Base-by-base conservation (phyloP, 2,329 filamentous ascomycete species). In the Neopestalotiopsis rosae region DNA sequence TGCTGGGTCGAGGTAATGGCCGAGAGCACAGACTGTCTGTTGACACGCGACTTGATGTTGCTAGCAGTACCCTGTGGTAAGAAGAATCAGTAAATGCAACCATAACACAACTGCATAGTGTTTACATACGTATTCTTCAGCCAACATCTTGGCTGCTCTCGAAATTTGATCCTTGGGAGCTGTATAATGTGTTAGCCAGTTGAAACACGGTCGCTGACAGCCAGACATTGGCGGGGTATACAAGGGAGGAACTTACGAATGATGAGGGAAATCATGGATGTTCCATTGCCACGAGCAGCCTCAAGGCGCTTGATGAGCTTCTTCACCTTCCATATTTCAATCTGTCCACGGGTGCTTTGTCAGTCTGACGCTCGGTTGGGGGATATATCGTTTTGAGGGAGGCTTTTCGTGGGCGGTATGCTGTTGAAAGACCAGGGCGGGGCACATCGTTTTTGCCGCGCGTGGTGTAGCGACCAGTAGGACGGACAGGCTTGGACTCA, bases 41-140 rank as follows among this genome's bases (percentile, higher is more conserved):
- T 99, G 86, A 99, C 96, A 80, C 96, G 95, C 70, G 96, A 99
- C 85, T 99, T 99, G 87, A 99, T 99, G 86, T 99, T 99, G 77
- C 95, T 98, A 71, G 96, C 97, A 70, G 96, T 99, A 80, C 96
- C 96, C 94, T 96, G 74, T 49, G 57, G 70, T 64, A 62, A 38
- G 69, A 59, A 52, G 14, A 62, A 73, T 80, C 75, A 79, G 76
- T 69, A 28, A 38, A 24, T 40, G 24, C 61, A 64, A 40, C 24
- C 24, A 28, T 28, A 34, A 65, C 24, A 62, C 52, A 38, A 12
- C 5, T 49, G 7, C 56, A 66, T 59, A 42, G 45, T 38, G 57
- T 45, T 14, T n/a, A 85, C 92, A 74, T 89, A 96, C 94, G 81
- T 96, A 97, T 93, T 97, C 95, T 98, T 99, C 96, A 87, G 97